Evolutionary conservation across 2,329 filamentous ascomycete species (phyloP), one percentile per base, ranked within the genome.

Genomic region (Tympanopsis confertula): DNA sequence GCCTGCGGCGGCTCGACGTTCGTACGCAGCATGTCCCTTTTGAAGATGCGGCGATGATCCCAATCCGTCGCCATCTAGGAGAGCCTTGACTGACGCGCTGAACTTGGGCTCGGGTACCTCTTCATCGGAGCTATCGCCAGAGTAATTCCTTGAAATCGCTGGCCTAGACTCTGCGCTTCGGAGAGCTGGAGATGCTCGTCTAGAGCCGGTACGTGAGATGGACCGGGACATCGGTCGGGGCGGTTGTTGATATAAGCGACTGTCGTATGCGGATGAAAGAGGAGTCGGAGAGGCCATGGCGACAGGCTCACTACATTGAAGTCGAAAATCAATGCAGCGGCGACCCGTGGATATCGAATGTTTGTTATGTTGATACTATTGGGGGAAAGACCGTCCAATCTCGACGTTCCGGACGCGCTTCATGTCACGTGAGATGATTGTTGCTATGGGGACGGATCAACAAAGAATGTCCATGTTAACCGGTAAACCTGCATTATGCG

Each of bases 61-160:
- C 15, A 33, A 15, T 10, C 30, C 30, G 30, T 33, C 30, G 7
- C 17, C 30, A 15, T 33, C 30, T 10, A 79, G 60, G 28, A 80
- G 59, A 18, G 73, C 75, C 43, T 75, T 73, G 15, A 75, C 77
- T 36, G 74, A 65, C 32, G 74, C 74, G 50, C 74, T 80, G 45
- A 81, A 71, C 48, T 77, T 78, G 57, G 74, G 73, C 38, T 69
- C 74, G 10, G 70, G 69, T 17, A 76, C 68, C 49, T 80, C 76
- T 48, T 79, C 75, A 51, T 81, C 76, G 3, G 74, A 78, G 55
- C 72, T 79, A 51, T 78, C 74, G 41, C 69, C 73, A 5, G 57
- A 54, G 36, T 41, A 42, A 19, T 43, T 41, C 15, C 30, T 33
- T 10, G 30, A 15, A 33, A 33, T 33, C 7, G 30, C 10, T 10